Percentiles rank a stretch among this genome's conserved stretches.
These are phyloP conservation scores for Epichloe glyceriae DNA, from an alignment of 2,329 filamentous ascomycete species.

Conservation along the genomic window DNA sequence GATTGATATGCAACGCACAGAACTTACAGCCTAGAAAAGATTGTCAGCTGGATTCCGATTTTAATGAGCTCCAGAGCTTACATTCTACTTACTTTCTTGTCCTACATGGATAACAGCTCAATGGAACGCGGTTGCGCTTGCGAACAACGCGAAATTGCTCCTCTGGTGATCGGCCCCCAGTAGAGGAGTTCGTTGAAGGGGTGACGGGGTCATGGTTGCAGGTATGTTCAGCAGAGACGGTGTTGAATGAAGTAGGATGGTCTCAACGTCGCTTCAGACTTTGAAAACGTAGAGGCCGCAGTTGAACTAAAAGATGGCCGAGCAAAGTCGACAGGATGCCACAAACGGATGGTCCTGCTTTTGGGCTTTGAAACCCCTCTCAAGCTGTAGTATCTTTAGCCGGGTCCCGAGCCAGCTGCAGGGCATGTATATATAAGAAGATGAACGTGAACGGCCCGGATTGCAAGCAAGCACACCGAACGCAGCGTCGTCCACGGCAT, in stretches of 20 bases:
- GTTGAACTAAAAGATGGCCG: no score
- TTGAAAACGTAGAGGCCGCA: not conserved
- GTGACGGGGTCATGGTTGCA: conserved; percentile 55
- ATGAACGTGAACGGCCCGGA: no score
- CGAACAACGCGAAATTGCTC: conserved; percentile 78
- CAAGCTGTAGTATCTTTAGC: no score
- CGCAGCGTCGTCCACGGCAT: no score
- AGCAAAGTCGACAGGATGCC: no score
- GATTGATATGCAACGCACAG: not conserved
- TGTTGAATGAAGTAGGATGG: not conserved
- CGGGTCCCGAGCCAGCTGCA: no score
- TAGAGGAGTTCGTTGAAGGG: conserved; percentile 69
- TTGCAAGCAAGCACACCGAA: no score
- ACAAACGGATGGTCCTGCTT: no score
- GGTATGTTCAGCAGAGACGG: not conserved
- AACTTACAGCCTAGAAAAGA: conserved; percentile 24
- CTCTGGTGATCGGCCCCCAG: conserved; percentile 66
- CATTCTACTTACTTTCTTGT: conserved; percentile 61
- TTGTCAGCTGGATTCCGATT: not conserved
- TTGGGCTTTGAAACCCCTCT: no score
- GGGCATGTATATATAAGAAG: no score
- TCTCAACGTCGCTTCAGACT: not conserved
- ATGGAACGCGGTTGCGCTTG: conserved; percentile 80
- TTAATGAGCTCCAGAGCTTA: not conserved
- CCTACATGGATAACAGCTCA: conserved; percentile 84